Conservation (phyloP, 768 basidiomycete species). For the Nevesoporus exiguus region DNA sequence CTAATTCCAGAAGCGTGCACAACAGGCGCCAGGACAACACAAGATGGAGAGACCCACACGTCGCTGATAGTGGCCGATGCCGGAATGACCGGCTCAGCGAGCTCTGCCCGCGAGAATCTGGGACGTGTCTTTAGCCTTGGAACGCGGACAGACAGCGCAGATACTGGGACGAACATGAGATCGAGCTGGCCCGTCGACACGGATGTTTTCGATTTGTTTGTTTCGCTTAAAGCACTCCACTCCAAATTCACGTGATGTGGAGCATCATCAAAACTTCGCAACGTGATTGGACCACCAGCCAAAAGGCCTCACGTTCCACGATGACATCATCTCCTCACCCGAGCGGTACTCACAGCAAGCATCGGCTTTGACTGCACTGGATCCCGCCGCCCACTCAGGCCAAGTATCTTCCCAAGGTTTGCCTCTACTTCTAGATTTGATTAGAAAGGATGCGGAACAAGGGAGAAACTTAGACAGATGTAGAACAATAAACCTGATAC, state of each 20-base stretch:
- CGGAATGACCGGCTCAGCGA: no score
- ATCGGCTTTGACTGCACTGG: no score
- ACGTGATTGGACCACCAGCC: not conserved
- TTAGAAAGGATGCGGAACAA: not conserved
- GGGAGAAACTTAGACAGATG: not conserved
- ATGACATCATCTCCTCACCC: no score
- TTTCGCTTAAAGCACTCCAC: not conserved
- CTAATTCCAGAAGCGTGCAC: not conserved
- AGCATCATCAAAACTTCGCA: not conserved
- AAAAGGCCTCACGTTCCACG: not conserved
- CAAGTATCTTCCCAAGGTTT: no score
- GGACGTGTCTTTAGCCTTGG: no score
- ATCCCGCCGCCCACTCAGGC: no score
- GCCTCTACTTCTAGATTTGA: not conserved
- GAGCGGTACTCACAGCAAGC: no score
- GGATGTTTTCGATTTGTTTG: conserved; percentile 1
- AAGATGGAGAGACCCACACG: no score
- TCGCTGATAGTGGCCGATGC: no score
- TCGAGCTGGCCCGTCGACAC: no score
- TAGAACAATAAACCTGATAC: conserved; percentile 1
- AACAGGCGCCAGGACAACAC: not conserved
- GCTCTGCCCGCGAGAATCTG: not conserved
- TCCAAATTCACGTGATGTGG: not conserved
- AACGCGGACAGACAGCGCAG: no score
- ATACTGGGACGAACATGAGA: no score